Evolutionary conservation across 1,284 basidiomycete species (phyloP), one percentile per base, ranked within the genome.

Genomic region (Microbotryomycetes sp.): DNA sequence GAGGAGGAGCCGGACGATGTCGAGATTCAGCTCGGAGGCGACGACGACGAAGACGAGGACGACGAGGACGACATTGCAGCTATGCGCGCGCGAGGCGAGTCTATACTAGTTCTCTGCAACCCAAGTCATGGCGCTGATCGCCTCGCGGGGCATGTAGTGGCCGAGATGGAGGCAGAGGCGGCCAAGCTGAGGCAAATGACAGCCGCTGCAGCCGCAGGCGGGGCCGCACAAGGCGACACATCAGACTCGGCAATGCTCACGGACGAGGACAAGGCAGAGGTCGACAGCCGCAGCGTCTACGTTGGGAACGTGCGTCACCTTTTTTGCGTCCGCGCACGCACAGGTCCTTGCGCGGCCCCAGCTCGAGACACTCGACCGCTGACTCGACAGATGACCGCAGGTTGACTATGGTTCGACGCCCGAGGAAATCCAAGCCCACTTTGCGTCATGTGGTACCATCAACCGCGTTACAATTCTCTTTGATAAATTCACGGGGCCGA

Each of bases 401-500:
- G 94, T 99, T 59, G 96, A 99, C 80, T 99, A 98, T 76, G 83
- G 86, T 59, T 89, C 94, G 7, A 97, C 96, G 28, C 96, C 96
- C 16, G 96, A 98, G 77, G 96, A 99, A 76, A 92, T 99, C 60
- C 96, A 98, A 78, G 85, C 83, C 48, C 96, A 98, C 76, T 99
- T 99, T 79, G 89, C 92, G 74, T 86, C 92, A 27, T 97, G 93
- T 74, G 96, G 96, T 5, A 93, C 89, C 23, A 98, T 99, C 77
- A 98, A 99, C 79, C 85, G 96, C 71, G 92, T 99, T 54, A 99
- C 96, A 0, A 99, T 99, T 73, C 83, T 98, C 27, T 98, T 96
- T 77, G 96, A 99, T 82, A 98, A 98, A 79, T 98, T 97, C 76
- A 97, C 94, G 18, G 96, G 96, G 80, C 94, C 96, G 46, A 98